Conservation (phyloP, 106 monocot species). For the Agapanthus africanus region DNA sequence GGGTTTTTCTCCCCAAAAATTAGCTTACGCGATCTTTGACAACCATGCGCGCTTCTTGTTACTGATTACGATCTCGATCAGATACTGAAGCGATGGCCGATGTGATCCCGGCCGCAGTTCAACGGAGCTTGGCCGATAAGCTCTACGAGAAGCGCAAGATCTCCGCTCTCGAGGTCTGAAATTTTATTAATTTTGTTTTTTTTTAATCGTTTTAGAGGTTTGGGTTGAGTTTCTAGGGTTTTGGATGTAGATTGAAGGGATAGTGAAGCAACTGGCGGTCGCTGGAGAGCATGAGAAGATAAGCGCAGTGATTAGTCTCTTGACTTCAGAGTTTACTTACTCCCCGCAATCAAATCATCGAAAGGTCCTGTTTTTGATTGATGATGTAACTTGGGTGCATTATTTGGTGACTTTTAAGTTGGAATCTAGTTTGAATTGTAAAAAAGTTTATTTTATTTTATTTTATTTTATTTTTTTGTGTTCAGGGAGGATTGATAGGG, state of each 20-base stretch:
- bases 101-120: slow-evolving; percentile 53
- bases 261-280: slow-evolving; percentile 62
- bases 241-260: slow-evolving; percentile 62
- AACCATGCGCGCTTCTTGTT: too few species aligned
- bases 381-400: neutral
- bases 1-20: too few species aligned
- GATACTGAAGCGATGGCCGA: slow-evolving; percentile 7
- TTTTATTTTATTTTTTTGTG: too few species aligned
- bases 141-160: slow-evolving; percentile 97
- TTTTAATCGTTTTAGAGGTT: neutral
- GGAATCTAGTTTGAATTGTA: neutral
- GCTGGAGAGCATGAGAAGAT: slow-evolving; percentile 77
- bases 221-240: neutral
- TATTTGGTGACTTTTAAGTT: neutral
- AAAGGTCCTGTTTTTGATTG: slow-evolving; percentile 44
- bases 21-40: too few species aligned
- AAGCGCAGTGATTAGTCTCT: slow-evolving; percentile 42
- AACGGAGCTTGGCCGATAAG: slow-evolving; percentile 71
- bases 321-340: slow-evolving; percentile 52
- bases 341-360: slow-evolving; percentile 68
- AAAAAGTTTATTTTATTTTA: too few species aligned
- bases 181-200: neutral
- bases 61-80: neutral
- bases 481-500: slow-evolving; percentile 78
- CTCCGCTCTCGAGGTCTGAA: slow-evolving; percentile 61